Percentiles rank a stretch among this genome's conserved stretches.
Conservation (phyloP, 75 land plant species). For the Chamaecyparis obtusa region DNA sequence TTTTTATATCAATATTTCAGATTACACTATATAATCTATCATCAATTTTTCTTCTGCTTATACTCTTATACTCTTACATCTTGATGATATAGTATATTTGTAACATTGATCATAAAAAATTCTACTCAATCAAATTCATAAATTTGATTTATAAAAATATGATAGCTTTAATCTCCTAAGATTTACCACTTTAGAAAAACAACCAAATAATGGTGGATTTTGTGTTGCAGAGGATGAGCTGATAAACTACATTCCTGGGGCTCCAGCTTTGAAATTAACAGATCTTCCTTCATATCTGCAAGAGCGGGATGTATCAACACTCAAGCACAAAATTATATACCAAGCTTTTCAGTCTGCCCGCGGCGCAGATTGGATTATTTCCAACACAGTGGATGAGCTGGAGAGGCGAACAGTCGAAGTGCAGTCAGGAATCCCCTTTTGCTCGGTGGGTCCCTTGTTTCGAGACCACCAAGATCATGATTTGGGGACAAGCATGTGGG, state of each 20-base stretch:
- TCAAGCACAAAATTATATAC: conserved; percentile 25
- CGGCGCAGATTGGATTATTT: conserved; percentile 32
- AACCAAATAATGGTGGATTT: neutral
- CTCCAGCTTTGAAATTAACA: conserved; percentile 20
- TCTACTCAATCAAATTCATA: no score
- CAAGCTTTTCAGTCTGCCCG: conserved; percentile 33
- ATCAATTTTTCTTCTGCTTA: no score
- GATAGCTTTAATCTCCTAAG: no score
- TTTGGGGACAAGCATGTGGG: conserved; percentile 32
- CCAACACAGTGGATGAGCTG: conserved; percentile 42
- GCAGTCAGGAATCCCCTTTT: conserved; percentile 6
- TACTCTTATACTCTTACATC: no score
- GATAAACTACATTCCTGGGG: conserved; percentile 47
- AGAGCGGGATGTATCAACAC: conserved; percentile 14
- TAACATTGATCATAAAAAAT: no score
- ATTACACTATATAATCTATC: no score
- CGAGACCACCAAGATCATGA: neutral
- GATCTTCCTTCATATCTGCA: conserved; percentile 47
- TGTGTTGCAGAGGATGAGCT: neutral
- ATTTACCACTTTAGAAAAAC: no score
- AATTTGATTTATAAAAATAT: no score
- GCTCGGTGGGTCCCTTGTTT: conserved; percentile 46
- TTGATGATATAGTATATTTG: no score
- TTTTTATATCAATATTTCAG: no score
- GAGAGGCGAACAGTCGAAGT: conserved; percentile 27